Percentiles rank a stretch among this genome's conserved stretches.
phyloP scores from a whole-genome alignment of 345 rosid species.

The Lagerstroemia speciosa region DNA sequence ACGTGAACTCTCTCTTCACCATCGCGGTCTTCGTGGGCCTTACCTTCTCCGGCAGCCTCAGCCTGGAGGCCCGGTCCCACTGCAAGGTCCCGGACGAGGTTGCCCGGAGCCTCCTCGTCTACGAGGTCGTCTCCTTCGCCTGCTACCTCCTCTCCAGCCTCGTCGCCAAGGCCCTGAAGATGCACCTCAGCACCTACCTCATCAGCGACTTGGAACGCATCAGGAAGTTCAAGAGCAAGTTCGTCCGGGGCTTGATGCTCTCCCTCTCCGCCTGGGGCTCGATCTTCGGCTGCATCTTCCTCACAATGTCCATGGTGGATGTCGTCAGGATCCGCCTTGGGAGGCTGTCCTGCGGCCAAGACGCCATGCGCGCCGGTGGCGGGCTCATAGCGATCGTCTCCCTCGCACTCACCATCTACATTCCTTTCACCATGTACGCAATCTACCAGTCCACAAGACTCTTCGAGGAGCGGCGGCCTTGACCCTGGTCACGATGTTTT shows the following conservation, averaged over 20 bases:
- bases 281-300: conserved; percentile 19
- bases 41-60: background rate
- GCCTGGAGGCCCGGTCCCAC: conserved; percentile 14
- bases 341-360: conserved; percentile 14
- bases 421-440: conserved; percentile 10
- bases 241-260: background rate
- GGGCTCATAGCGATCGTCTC: conserved; percentile 16
- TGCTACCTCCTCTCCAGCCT: conserved; percentile 31
- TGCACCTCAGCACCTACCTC: conserved; percentile 5
- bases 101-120: conserved; percentile 15
- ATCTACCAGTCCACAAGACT: background rate
- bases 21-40: conserved; percentile 6
- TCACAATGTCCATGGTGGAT: conserved; percentile 20
- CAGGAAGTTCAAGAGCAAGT: background rate
- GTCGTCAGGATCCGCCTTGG: conserved; percentile 28
- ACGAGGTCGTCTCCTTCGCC: conserved; percentile 28
- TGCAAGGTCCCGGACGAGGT: conserved; percentile 7
- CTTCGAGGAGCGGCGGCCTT: background rate
- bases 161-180: conserved; percentile 9
- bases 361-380: conserved; percentile 9
- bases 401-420: conserved; percentile 13
- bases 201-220: background rate
- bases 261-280: conserved; percentile 15
- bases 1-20: conserved; percentile 8
- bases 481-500: background rate